Evolutionary conservation across 2,329 filamentous ascomycete genomes (phyloP).

Genomic region (Lizonia empirigonia): DNA sequence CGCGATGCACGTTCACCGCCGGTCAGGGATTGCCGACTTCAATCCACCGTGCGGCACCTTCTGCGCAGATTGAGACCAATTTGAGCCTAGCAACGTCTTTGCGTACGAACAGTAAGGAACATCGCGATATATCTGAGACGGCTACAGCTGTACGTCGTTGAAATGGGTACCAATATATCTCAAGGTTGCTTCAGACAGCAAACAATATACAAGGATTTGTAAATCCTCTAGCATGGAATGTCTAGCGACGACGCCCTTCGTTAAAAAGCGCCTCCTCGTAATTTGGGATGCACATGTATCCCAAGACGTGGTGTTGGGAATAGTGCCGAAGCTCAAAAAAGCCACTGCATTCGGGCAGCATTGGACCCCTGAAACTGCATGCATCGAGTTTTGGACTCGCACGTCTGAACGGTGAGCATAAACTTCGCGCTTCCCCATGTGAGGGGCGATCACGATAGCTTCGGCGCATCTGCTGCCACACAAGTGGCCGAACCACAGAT

Average conservation of each 20-base stretch:
- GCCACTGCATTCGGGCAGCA: constrained; percentile 2
- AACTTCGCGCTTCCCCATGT: constrained; percentile 1
- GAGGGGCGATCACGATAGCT: constrained; percentile 3
- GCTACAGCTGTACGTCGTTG: constrained; percentile 22
- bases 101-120: constrained; percentile 15
- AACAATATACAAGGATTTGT: not conserved
- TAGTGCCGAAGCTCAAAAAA: constrained; percentile 3
- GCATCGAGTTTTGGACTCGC: not conserved
- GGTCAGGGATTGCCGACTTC: constrained; percentile 3
- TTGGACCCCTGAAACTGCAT: constrained; percentile 4
- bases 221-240: not conserved
- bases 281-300: constrained; percentile 1
- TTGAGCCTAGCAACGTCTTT: constrained; percentile 24
- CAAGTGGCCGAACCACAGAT: constrained; percentile 8
- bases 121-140: constrained; percentile 31
- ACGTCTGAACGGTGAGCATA: constrained; percentile 9
- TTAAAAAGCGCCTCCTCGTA: constrained; percentile 8
- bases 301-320: constrained; percentile 3
- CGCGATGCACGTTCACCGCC: constrained; percentile 17
- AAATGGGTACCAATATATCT: constrained; percentile 15
- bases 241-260: not conserved
- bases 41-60: constrained; percentile 23
- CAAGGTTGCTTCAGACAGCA: constrained; percentile 19
- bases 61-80: constrained; percentile 15
- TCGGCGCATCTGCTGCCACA: constrained; percentile 8